Conservation (phyloP, 2,329 filamentous ascomycete genomes). For the Volutella citrinella region DNA sequence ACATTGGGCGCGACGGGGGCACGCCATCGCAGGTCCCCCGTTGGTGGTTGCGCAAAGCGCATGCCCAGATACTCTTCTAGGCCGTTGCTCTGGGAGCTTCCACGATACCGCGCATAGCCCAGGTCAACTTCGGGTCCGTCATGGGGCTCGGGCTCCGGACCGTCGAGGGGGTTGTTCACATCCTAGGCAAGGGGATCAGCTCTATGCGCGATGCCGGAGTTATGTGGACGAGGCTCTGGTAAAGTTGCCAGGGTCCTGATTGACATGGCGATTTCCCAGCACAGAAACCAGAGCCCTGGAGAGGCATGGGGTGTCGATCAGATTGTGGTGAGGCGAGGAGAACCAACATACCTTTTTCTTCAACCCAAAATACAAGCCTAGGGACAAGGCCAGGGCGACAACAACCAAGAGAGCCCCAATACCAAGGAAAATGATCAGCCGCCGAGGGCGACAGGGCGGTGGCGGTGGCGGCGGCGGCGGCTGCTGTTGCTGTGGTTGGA, state of each 20-base stretch:
- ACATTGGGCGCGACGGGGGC: slow-evolving; percentile 43
- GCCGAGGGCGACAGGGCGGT: slow-evolving; percentile 11
- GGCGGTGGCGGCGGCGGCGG: no score
- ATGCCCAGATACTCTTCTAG: slow-evolving; percentile 46
- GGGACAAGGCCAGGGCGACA: slow-evolving; percentile 12
- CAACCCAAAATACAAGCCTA: slow-evolving; percentile 21
- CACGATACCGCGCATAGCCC: slow-evolving; percentile 44
- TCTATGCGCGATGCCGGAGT: no score
- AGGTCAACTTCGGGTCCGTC: slow-evolving; percentile 33
- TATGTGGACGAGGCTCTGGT: no score
- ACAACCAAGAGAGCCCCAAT: no score
- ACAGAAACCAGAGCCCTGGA: no score
- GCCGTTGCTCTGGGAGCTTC: slow-evolving; percentile 33
- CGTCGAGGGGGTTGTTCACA: neutral
- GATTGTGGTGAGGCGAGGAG: no score
- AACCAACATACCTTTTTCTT: no score
- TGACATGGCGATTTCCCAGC: no score
- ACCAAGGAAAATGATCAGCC: slow-evolving; percentile 10
- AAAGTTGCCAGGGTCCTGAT: no score
- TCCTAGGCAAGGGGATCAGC: neutral
- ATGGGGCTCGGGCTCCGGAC: neutral
- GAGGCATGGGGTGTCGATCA: no score
- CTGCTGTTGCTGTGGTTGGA: no score
- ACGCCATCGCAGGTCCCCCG: slow-evolving; percentile 48
- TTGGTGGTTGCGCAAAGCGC: slow-evolving; percentile 51